Percentiles rank a stretch among this genome's conserved stretches.
Evolutionary conservation across 257 asterid genomes (phyloP).

Genomic region (Leonotis leonurus): DNA sequence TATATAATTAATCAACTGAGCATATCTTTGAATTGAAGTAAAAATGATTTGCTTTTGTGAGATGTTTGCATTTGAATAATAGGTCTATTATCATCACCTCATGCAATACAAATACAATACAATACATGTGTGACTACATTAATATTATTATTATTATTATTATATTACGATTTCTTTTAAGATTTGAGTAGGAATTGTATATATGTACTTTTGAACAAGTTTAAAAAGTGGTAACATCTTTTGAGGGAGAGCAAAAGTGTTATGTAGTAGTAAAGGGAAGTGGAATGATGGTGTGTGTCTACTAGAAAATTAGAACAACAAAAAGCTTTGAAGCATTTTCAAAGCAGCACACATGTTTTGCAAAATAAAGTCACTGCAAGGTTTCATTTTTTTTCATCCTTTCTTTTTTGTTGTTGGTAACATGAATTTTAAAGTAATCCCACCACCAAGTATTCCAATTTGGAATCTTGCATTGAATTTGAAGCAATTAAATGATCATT

Average conservation of each 20-base stretch:
- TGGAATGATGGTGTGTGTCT: slow-evolving; percentile 57
- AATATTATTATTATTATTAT: background rate
- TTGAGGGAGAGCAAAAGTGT: slow-evolving; percentile 35
- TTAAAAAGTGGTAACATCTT: slow-evolving; percentile 31
- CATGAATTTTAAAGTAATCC: background rate
- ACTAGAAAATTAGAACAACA: slow-evolving; percentile 20
- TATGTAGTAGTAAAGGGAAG: slow-evolving; percentile 35
- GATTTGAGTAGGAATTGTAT: slow-evolving; percentile 12
- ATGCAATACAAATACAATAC: too few relatives aligned
- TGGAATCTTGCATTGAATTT: background rate
- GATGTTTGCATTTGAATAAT: background rate
- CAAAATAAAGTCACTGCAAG: background rate
- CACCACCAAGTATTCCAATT: too few relatives aligned
- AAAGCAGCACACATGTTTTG: background rate
- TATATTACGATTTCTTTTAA: background rate
- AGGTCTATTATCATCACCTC: background rate
- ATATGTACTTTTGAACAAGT: slow-evolving; percentile 28
- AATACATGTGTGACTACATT: background rate
- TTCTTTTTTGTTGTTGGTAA: background rate
- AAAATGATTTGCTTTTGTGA: background rate
- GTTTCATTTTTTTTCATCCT: too few relatives aligned
- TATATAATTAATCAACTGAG: too few relatives aligned
- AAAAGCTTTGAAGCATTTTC: slow-evolving; percentile 4
- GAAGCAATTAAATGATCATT: background rate
- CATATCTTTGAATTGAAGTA: background rate